Base-by-base conservation (phyloP, 1,139 yeast genomes). In the Debaryomycetaceae sp. region DNA sequence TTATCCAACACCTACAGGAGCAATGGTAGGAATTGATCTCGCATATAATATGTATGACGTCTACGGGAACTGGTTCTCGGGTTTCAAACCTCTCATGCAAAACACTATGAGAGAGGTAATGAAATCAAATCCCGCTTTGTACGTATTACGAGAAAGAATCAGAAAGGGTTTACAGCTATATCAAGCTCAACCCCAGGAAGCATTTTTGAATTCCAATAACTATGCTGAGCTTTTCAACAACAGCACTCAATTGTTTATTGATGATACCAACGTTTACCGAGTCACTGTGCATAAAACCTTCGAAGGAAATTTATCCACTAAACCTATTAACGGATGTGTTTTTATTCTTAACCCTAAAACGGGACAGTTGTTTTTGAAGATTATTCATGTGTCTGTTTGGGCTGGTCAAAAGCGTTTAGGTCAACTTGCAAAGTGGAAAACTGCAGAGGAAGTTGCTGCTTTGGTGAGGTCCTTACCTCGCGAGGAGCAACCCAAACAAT, bases 11-110 rank as follows among this genome's bases (percentile, higher is more conserved):
- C 91, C 96, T 2, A 87, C 96, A 0, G 99, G 99, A 47, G 74
- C 87, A 4, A 79, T 92, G 73, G 76, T 94, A 38, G 96, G 95
- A 22, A 77, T 94, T 48, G 99, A 94, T 63, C 71, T 94, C 52
- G 96, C 98, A 0, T 94, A 94, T 61, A 92, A 92, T 60, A 87
- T 89, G 84, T 89, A 87, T 57, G 97, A 89, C 61, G 92, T 95
- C 0, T 94, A 88, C 61, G 99, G 98, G 29, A 89, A 88, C 53
- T 94, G 98, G 98, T 87, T 92, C 67, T 92, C 95, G 4, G 98
- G 98, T 1, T 67, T 92, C 60, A 94, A 94, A 59, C 88, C 91
- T 4, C 70, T 94, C 55, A 72, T 92, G 68, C 95, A 87, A 55
- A 88, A 84, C 56, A 95, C 98, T 14, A 83, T 94, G 96, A 78